A percentile compares a stretch with the other conserved stretches of the same genome.
Conservation (phyloP, 2,329 filamentous ascomycete species). For the Fusarium scirpi region DNA sequence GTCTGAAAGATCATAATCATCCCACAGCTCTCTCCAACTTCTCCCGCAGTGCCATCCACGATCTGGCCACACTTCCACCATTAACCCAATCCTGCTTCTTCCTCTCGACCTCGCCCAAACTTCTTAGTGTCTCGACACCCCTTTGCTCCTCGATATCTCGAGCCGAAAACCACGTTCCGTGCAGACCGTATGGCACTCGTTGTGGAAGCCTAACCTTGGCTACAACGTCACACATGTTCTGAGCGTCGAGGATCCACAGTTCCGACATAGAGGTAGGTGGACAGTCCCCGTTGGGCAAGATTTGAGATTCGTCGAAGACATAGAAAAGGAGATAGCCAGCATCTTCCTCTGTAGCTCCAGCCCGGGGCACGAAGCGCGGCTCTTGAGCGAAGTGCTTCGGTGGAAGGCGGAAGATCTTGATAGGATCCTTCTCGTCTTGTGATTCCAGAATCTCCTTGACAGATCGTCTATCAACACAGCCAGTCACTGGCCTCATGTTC, state of each 20-base stretch:
- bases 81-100: not conserved
- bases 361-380: conserved; percentile 70
- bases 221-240: conserved; percentile 70
- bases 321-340: conserved; percentile 76
- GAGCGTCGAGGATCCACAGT: conserved; percentile 76
- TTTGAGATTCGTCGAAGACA: conserved; percentile 76
- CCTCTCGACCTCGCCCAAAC: not conserved
- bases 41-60: not conserved
- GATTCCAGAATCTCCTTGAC: conserved; percentile 64
- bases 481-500: conserved; percentile 63
- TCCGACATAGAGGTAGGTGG: conserved; percentile 63
- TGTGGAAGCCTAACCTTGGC: conserved; percentile 71
- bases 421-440: conserved; percentile 62
- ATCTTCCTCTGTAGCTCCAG: conserved; percentile 63
- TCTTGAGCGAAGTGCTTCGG: conserved; percentile 74
- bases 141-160: conserved; percentile 64
- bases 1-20: fast-evolving
- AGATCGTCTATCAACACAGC: conserved; percentile 70
- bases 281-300: conserved; percentile 64
- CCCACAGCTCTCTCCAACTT: conserved; percentile 7
- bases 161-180: conserved; percentile 71
- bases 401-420: conserved; percentile 72
- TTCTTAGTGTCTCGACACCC: conserved; percentile 30
- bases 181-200: conserved; percentile 76
- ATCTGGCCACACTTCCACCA: not conserved